Evolutionary conservation across 2,329 filamentous ascomycete species (phyloP), one percentile per base, ranked within the genome.

Genomic region (Fusarium tanahbumbuense): DNA sequence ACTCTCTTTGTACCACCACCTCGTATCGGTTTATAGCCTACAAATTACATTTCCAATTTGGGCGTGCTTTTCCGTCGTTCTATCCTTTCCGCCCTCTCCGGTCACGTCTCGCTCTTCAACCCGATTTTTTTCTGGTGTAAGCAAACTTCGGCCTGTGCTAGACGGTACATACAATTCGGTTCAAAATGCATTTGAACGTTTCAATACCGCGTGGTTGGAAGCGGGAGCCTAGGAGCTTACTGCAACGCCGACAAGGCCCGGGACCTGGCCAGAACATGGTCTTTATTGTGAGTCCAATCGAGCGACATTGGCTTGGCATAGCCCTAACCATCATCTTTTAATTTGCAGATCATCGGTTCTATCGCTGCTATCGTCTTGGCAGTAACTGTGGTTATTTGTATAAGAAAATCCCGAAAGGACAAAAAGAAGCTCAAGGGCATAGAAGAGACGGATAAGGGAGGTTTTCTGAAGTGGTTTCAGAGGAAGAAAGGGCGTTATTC

Each of bases 401-500:
- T 72, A 52, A 53, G 49, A 22, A 53, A 53, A 25, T 53, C 49
- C 7, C 49, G 49, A 11, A 25, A 34, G 12, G 46, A 60, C 30
- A 72, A 70, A 30, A 76, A 62, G 61, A 56, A 64, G 13, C 49
- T 42, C 48, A 70, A 68, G 27, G 55, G 61, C 18, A 66, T 54
- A 12, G 18, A 64, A 15, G 41, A 20, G 16, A 65, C 75, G 57
- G 68, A 75, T 61, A 73, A 71, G 49, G 59, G 59, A 10, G 62
- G 74, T 4, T 65, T 76, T 44, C 60, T 76, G 34, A 63, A 52
- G 15, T 64, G 16, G 63, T 60, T 18, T 56, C 61, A 46, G 48
- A 54, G 30, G 44, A 53, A 70, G 8, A 60, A 64, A 44, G 68
- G 64, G 11, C 64, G 60, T 44, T 81, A 81, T 60, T 64, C 79